Conservation (phyloP, 2,329 filamentous ascomycete species). For the Fusarium sp. region DNA sequence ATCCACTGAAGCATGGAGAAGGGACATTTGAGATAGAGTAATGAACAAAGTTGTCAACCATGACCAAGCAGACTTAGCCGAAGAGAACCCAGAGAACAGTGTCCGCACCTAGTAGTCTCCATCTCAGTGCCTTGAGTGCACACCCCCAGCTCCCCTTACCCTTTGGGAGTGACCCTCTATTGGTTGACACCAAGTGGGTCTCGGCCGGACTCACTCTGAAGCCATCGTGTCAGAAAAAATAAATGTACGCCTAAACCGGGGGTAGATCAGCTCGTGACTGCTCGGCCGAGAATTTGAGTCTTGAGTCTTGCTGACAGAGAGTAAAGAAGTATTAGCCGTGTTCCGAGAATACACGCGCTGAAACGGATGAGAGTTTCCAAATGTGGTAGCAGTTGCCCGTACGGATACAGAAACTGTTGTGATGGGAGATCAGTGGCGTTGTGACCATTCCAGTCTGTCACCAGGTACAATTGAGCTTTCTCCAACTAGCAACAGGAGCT, state of each 20-base stretch:
- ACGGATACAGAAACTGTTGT: not conserved
- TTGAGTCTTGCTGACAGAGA: not conserved
- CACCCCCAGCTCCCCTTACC: constrained; percentile 22
- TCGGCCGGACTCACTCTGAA: constrained; percentile 35
- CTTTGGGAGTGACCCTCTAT: not conserved
- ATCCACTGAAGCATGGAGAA: not conserved
- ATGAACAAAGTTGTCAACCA: constrained; percentile 25
- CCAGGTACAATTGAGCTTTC: not conserved
- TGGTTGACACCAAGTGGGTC: constrained; percentile 1
- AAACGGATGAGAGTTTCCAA: constrained; percentile 18
- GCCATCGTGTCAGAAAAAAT: constrained; percentile 34
- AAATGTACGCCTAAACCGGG: constrained; percentile 19
- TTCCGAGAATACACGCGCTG: constrained; percentile 16
- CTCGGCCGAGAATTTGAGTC: constrained; percentile 30
- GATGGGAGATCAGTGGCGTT: constrained; percentile 15
- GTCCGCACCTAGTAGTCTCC: not conserved
- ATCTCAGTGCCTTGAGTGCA: not conserved
- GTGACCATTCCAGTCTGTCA: constrained; percentile 29
- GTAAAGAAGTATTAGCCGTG: constrained; percentile 4
- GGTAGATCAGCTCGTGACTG: constrained; percentile 26
- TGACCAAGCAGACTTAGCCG: constrained; percentile 26
- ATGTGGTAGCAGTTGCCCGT: not conserved
- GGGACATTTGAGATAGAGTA: constrained; percentile 23
- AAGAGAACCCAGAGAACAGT: constrained; percentile 1
- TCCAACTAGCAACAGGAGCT: not conserved